These are phyloP conservation scores for Fraxinus ornus DNA, from an alignment of 305 asterid genomes.

Conservation along the genomic window DNA sequence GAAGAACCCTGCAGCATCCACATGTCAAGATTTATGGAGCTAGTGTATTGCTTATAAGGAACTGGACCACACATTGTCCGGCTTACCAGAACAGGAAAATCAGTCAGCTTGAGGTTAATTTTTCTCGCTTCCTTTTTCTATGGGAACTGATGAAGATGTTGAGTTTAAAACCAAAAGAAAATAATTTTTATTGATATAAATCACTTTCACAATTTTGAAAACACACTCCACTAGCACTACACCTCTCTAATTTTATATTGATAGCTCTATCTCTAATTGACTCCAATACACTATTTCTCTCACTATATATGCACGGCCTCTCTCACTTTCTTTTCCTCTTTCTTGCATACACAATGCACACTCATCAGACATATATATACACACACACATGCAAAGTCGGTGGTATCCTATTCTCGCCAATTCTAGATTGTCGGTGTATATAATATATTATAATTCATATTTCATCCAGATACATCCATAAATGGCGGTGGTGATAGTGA, in stretches of 20 bases:
- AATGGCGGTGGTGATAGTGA: not conserved
- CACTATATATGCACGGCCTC: not conserved
- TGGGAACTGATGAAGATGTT: not conserved
- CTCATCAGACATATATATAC: not conserved
- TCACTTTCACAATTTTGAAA: not conserved
- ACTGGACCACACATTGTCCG: not conserved
- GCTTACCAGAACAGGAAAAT: not conserved
- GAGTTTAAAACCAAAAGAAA: not conserved
- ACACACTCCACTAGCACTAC: not conserved
- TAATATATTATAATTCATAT: no score
- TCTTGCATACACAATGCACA: not conserved
- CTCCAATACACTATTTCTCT: not conserved
- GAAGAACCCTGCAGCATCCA: slow-evolving; percentile 1
- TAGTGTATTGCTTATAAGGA: not conserved
- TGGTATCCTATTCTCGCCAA: not conserved
- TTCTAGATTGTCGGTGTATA: not conserved
- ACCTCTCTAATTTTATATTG: not conserved
- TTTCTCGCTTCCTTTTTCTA: not conserved
- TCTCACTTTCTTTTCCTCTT: not conserved
- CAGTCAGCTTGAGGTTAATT: not conserved
- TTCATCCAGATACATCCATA: not conserved
- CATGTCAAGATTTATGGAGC: not conserved
- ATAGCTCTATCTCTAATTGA: not conserved
- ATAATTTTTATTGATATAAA: no score
- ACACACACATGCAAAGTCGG: not conserved